Evolutionary conservation across 208 protist genomes (phyloP), one percentile per base, ranked within the genome.

Genomic region (Crithidia brevicula): DNA sequence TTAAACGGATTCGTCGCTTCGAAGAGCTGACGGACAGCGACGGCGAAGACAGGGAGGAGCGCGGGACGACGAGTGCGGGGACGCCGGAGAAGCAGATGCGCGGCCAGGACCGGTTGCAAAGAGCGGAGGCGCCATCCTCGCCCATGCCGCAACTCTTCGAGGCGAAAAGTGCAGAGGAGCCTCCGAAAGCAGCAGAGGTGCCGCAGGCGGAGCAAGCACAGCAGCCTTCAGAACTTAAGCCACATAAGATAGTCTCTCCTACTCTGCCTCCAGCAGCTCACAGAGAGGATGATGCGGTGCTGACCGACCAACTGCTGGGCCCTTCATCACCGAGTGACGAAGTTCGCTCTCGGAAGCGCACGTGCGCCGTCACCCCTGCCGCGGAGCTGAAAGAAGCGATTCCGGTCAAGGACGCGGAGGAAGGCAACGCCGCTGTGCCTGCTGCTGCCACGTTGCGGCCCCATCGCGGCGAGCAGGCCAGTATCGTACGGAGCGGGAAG

Each of bases 71-170:
- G 16, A 67, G 60, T 30, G 60, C 50, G 27, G 46, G 34, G 31
- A 74, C 68, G 16, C 68, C 68, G n/a, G 68, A 74, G 60, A 53
- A 74, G 28, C 60, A 42, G 18, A 47, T n/a, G 33, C 42, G 53
- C 43, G 36, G 23, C 1, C 43, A 6, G 11, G 27, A 28, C 25
- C n/a, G 25, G 13, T 50, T 30, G 33, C 6, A 11, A 16, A 25
- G 20, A 18, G 25, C 3, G 10, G 62, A 23, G 23, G 6, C 3
- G 31, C 36, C 7, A 16, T 25, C 25, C 13, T 50, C 20, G 2
- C 22, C 38, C 33, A 8, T n/a, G 9, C 34, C n/a, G 6, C 47
- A 23, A 7, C 50, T n/a, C n/a, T n/a, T n/a, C n/a, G n/a, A n/a
- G n/a, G n/a, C n/a, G n/a, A n/a, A n/a, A n/a, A n/a, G n/a, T n/a